Evolutionary conservation across 306 rosid species (phyloP).

Genomic region (Fragaria vesca): DNA sequence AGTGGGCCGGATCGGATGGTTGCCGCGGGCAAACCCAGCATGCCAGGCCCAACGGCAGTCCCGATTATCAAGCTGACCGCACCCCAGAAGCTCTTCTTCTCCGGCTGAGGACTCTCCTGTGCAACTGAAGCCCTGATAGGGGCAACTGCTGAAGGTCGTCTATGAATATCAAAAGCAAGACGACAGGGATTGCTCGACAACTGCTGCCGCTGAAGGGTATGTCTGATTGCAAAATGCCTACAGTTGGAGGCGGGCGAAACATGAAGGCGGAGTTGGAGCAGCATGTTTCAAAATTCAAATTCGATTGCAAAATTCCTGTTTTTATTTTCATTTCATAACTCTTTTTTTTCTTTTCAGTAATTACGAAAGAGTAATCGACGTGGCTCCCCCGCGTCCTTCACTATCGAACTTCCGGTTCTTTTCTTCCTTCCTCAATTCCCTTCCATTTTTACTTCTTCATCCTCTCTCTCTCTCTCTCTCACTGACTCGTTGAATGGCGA

Average conservation of each 20-base stretch:
- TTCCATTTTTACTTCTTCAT: not conserved
- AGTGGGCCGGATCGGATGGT: slow-evolving; percentile 51
- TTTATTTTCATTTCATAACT: too few species aligned
- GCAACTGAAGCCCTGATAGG: not conserved
- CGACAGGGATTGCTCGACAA: too few species aligned
- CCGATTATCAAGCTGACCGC: slow-evolving; percentile 56
- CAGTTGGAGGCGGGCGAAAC: too few species aligned
- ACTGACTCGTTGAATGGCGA: slow-evolving; percentile 37
- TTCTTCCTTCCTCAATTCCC: not conserved
- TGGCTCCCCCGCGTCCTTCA: too few species aligned
- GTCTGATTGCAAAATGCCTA: too few species aligned
- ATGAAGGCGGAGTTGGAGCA: too few species aligned
- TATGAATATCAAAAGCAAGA: too few species aligned
- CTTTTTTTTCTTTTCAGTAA: too few species aligned
- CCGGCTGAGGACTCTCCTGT: not conserved
- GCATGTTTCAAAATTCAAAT: too few species aligned
- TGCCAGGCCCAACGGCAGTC: slow-evolving; percentile 56
- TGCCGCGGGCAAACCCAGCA: slow-evolving; percentile 46
- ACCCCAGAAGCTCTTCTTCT: slow-evolving; percentile 50
- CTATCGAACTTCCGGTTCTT: not conserved
- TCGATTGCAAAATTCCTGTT: too few species aligned
- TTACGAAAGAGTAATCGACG: too few species aligned
- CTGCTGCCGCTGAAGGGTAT: too few species aligned
- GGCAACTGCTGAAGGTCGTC: not conserved
- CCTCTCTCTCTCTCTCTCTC: not conserved